A percentile compares a stretch with the other conserved stretches of the same genome.
These are phyloP conservation scores for Beauveria asiatica DNA, from an alignment of 2,329 filamentous ascomycete species.

Conservation along the genomic window DNA sequence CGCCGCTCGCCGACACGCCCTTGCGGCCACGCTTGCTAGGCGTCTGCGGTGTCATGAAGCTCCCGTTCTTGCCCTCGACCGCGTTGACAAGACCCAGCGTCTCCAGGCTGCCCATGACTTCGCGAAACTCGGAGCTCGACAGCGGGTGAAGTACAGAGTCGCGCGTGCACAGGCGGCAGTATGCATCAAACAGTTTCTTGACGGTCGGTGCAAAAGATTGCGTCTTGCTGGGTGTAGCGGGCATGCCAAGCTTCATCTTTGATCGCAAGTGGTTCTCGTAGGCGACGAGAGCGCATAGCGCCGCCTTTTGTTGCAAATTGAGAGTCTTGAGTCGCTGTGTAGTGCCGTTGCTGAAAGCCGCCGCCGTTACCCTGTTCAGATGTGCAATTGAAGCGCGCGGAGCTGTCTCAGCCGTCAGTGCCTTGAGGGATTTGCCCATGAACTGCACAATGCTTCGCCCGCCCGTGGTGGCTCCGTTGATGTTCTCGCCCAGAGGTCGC, in stretches of 20 bases:
- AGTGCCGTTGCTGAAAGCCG: conserved; percentile 84
- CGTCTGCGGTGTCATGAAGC: conserved; percentile 54
- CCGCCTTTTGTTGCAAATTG: conserved; percentile 94
- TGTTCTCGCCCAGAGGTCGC: conserved; percentile 70
- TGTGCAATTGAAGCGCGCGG: conserved; percentile 85
- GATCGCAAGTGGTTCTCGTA: conserved; percentile 68
- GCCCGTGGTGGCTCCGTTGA: conserved; percentile 49
- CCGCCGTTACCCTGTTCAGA: conserved; percentile 82
- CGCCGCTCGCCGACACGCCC: conserved; percentile 46
- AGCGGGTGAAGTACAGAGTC: conserved; percentile 87
- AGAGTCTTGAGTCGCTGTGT: conserved; percentile 75
- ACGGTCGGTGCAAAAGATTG: conserved; percentile 63
- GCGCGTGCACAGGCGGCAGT: conserved; percentile 70
- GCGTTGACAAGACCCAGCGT: conserved; percentile 71
- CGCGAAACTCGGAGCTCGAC: conserved; percentile 85
- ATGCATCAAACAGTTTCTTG: conserved; percentile 76
- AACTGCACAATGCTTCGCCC: conserved; percentile 38
- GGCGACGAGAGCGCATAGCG: conserved; percentile 78
- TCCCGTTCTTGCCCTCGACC: conserved; percentile 62
- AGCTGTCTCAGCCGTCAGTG: conserved; percentile 66
- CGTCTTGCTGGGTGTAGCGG: conserved; percentile 52
- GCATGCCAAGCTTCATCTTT: conserved; percentile 31
- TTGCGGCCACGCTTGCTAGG: conserved; percentile 62
- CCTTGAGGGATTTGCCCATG: conserved; percentile 45
- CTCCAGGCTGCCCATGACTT: conserved; percentile 84